phyloP scores from a whole-genome alignment of 495 filamentous ascomycete species.

The Trichoderma orchidacearum region DNA sequence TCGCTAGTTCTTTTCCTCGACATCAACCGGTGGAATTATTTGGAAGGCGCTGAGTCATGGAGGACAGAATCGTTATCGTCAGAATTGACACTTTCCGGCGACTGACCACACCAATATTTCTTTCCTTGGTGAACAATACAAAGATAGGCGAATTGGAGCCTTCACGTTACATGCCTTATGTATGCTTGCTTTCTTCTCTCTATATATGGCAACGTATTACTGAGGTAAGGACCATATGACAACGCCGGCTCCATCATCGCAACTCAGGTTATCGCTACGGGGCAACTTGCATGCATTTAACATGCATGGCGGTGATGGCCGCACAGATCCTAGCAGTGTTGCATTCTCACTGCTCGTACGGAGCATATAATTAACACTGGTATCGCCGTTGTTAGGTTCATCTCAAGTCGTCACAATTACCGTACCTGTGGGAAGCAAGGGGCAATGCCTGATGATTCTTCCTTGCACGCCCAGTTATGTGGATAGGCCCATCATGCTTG shows the following conservation, averaged over 20 bases:
- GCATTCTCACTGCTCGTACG: not conserved
- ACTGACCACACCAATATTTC: no score
- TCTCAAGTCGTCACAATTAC: not conserved
- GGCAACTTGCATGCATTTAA: not conserved
- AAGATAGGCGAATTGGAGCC: no score
- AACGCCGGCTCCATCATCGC: not conserved
- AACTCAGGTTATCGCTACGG: not conserved
- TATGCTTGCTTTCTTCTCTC: no score
- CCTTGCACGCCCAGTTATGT: not conserved
- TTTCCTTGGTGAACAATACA: no score
- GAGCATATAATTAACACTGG: not conserved
- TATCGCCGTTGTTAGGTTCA: not conserved
- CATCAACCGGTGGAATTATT: not conserved
- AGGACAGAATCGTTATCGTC: not conserved
- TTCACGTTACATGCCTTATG: no score
- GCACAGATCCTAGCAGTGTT: not conserved
- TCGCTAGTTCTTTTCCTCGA: not conserved
- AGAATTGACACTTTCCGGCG: not conserved
- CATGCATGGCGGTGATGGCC: not conserved
- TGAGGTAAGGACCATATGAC: no score
- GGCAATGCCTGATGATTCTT: not conserved
- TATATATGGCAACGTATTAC: no score
- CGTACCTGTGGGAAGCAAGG: not conserved
- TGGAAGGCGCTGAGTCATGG: not conserved
- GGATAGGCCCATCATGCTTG: not conserved